A percentile compares a stretch with the other conserved stretches of the same genome.
Conservation (phyloP, 257 asterid genomes). For the Nemophila menziesii region DNA sequence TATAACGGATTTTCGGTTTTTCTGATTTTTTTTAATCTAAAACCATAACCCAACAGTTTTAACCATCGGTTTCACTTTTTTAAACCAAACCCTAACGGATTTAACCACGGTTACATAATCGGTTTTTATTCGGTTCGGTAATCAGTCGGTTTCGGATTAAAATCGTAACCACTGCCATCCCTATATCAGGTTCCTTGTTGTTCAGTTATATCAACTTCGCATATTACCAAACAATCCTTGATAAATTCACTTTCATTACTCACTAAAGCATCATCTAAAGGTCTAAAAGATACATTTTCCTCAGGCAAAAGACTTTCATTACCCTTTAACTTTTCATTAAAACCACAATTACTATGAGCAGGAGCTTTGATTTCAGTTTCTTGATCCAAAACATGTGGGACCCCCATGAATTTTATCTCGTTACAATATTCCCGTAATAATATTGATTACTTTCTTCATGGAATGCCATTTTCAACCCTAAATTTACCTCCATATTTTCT, state of each 20-base stretch:
- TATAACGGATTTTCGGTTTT: too few relatives aligned
- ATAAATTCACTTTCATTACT: conserved; percentile 4
- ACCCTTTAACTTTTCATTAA: conserved; percentile 21
- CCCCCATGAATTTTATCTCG: conserved; percentile 96
- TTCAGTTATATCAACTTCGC: conserved; percentile 7
- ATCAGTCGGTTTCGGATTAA: too few relatives aligned
- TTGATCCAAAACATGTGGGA: conserved; percentile 47
- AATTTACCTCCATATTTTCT: too few relatives aligned
- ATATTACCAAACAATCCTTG: conserved; percentile 5
- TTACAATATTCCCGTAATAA: conserved; percentile 76
- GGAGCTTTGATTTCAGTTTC: conserved; percentile 25
- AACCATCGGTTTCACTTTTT: too few relatives aligned
- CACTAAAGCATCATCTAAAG: too few relatives aligned
- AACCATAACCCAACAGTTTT: too few relatives aligned
- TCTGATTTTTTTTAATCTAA: too few relatives aligned
- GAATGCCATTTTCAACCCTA: conserved; percentile 77
- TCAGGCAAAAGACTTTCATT: conserved; percentile 20
- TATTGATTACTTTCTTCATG: conserved; percentile 88
- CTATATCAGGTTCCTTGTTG: too few relatives aligned
- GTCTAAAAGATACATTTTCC: conserved; percentile 4
- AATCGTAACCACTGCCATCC: too few relatives aligned
- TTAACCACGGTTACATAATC: too few relatives aligned
- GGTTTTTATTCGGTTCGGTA: too few relatives aligned
- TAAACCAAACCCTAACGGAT: too few relatives aligned
- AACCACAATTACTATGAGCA: conserved; percentile 23